Evolutionary conservation across 805 yeast genomes (phyloP).

Genomic region (Yarrowia sp.): DNA sequence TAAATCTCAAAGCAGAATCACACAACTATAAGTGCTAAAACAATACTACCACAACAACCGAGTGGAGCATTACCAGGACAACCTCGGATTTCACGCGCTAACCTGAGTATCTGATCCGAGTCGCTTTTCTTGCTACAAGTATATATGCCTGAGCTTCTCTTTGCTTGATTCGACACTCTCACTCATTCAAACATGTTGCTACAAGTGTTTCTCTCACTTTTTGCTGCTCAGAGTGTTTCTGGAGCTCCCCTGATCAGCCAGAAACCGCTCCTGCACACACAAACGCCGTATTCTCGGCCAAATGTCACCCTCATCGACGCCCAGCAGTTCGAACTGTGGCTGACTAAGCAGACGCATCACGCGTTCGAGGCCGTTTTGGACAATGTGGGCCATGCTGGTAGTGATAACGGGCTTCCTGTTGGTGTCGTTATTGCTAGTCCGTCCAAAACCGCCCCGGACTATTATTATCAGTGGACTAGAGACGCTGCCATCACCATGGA

Average conservation of each 20-base stretch:
- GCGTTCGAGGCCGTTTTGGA: constrained; percentile 21
- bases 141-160: not conserved
- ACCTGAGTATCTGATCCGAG: too few species aligned
- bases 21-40: constrained; percentile 4
- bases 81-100: too few species aligned
- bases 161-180: not conserved
- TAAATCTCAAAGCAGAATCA: not conserved
- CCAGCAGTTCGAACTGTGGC: constrained; percentile 21
- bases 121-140: not conserved
- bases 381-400: constrained; percentile 2
- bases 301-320: constrained; percentile 30
- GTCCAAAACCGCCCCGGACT: constrained; percentile 72
- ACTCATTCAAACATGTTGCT: constrained; percentile 2
- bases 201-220: not conserved
- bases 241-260: not conserved
- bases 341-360: constrained; percentile 11
- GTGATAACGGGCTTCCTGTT: constrained; percentile 9
- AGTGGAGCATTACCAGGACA: not conserved
- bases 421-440: constrained; percentile 67
- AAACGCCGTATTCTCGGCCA: constrained; percentile 2
- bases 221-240: not conserved
- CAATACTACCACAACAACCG: constrained; percentile 11
- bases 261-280: not conserved
- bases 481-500: constrained; percentile 79
- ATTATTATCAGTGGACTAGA: constrained; percentile 88